Percentiles rank a stretch among this genome's conserved stretches.
Evolutionary conservation across 306 rosid species (phyloP).

Genomic region (Dryas alaskensis): DNA sequence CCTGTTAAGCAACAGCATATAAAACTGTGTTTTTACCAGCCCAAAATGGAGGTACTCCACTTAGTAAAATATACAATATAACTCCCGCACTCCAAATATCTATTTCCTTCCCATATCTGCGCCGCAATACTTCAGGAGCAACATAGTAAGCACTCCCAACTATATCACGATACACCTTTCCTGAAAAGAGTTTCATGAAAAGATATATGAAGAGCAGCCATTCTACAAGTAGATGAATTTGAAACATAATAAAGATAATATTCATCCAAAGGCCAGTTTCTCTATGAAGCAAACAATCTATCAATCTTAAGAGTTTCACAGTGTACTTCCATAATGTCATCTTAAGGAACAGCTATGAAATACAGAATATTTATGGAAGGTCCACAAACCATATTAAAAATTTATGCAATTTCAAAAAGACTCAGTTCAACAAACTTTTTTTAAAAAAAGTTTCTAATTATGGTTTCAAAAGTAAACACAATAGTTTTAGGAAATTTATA

Average conservation of each 20-base stretch:
- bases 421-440: background rate
- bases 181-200: constrained; percentile 38
- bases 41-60: constrained; percentile 97
- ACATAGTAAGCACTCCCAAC: constrained; percentile 91
- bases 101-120: constrained; percentile 76
- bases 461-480: background rate
- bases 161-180: constrained; percentile 67
- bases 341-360: background rate
- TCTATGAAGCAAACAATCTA: background rate
- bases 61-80: constrained; percentile 70
- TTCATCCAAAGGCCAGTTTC: background rate
- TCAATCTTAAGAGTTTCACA: background rate
- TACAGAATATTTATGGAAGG: background rate
- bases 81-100: constrained; percentile 92
- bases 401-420: background rate
- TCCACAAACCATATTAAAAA: background rate
- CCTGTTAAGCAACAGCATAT: background rate
- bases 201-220: constrained; percentile 3
- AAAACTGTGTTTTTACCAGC: constrained; percentile 52
- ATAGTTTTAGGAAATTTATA: background rate
- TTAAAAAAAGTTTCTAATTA: background rate
- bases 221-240: background rate
- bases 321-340: background rate
- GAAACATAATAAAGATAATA: background rate
- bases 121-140: constrained; percentile 79